phyloP scores from a whole-genome alignment of 1,139 yeast species.

The Martiniozyma asiatica region DNA sequence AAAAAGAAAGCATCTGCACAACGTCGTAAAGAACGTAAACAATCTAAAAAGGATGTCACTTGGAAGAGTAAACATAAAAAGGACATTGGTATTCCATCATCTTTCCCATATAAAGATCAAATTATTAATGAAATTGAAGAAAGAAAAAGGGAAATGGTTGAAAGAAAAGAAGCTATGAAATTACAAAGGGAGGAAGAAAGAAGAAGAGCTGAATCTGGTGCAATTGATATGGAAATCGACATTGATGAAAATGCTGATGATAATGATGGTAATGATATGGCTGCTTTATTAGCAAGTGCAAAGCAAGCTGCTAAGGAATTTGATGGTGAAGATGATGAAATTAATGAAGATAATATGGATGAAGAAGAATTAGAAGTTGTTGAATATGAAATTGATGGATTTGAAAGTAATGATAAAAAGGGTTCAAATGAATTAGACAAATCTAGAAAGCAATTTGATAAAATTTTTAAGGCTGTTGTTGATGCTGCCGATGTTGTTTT shows the following conservation, averaged over 20 bases:
- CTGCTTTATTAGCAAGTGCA: slow-evolving; percentile 83
- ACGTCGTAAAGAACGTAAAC: slow-evolving; percentile 70
- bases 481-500: slow-evolving; percentile 84
- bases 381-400: slow-evolving; percentile 35
- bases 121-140: slow-evolving; percentile 74
- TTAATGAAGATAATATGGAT: slow-evolving; percentile 25
- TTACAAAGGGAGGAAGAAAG: slow-evolving; percentile 26
- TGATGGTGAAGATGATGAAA: slow-evolving; percentile 40
- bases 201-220: slow-evolving; percentile 26
- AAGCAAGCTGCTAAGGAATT: slow-evolving; percentile 70
- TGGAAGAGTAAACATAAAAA: slow-evolving; percentile 80
- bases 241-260: slow-evolving; percentile 30
- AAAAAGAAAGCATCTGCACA: slow-evolving; percentile 93
- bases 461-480: slow-evolving; percentile 70
- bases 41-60: slow-evolving; percentile 77
- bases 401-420: slow-evolving; percentile 22
- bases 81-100: slow-evolving; percentile 91
- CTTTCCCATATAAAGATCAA: slow-evolving; percentile 86
- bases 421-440: slow-evolving; percentile 46
- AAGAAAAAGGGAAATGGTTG: slow-evolving; percentile 48
- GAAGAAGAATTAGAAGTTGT: slow-evolving; percentile 30
- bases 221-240: slow-evolving; percentile 5
- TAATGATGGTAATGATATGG: slow-evolving; percentile 38
- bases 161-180: slow-evolving; percentile 35
- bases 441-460: slow-evolving; percentile 87